Evolutionary conservation across 1,139 yeast species (phyloP).

Genomic region (Yamadazyma blattariae): DNA sequence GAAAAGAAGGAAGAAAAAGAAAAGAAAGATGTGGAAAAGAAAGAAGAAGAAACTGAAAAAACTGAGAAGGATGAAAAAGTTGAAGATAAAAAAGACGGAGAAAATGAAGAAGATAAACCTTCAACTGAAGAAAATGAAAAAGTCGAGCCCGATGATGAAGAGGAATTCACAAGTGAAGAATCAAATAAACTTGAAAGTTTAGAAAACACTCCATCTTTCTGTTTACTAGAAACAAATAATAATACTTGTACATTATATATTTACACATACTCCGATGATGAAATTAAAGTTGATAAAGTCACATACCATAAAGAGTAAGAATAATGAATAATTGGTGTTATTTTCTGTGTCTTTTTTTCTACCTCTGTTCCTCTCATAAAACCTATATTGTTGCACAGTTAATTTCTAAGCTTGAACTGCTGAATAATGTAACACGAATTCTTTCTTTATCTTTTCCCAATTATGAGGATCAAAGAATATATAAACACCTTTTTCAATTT

Average conservation of each 20-base stretch:
- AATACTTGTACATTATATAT: slow-evolving; percentile 77
- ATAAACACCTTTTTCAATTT: slow-evolving; percentile 93
- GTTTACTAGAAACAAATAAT: slow-evolving; percentile 81
- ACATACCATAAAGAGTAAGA: slow-evolving; percentile 58
- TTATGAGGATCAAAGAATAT: slow-evolving; percentile 93
- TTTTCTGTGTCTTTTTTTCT: too few relatives aligned
- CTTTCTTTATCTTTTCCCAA: slow-evolving; percentile 93
- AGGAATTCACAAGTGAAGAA: slow-evolving; percentile 17
- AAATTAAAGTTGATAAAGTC: slow-evolving; percentile 89
- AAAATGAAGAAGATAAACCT: slow-evolving; percentile 6
- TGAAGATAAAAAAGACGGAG: slow-evolving; percentile 1
- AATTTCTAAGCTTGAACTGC: slow-evolving; percentile 47
- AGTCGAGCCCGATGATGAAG: neutral
- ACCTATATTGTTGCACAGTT: too few relatives aligned
- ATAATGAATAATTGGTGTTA: too few relatives aligned
- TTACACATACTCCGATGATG: slow-evolving; percentile 76
- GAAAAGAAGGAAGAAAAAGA: slow-evolving; percentile 17
- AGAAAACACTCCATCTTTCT: slow-evolving; percentile 64
- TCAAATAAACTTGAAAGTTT: slow-evolving; percentile 12
- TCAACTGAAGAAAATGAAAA: slow-evolving; percentile 9
- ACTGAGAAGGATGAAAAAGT: slow-evolving; percentile 14
- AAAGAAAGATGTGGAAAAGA: slow-evolving; percentile 9
- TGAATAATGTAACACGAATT: slow-evolving; percentile 66
- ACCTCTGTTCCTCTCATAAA: neutral
- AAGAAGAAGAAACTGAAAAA: slow-evolving; percentile 20